Conservation (phyloP, 2,329 filamentous ascomycete genomes). For the Cytospora piceae region DNA sequence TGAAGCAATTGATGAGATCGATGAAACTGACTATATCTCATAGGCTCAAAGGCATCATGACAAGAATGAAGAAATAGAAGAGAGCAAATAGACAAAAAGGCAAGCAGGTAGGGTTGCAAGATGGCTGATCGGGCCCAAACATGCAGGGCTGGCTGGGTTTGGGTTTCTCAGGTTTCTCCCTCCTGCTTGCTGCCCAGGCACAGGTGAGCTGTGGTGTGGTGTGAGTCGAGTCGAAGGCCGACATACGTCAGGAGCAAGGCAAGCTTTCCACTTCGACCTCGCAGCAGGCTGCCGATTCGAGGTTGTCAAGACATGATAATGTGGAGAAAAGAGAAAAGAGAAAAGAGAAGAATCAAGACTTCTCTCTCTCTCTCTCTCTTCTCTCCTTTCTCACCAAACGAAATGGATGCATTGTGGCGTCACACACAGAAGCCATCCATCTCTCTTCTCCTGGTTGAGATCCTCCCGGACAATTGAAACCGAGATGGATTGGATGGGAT, state of each 20-base stretch:
- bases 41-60: neutral
- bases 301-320: neutral
- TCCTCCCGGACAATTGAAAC: neutral
- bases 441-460: neutral
- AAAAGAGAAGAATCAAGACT: neutral
- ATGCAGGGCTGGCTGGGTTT: neutral
- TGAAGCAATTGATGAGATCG: constrained; percentile 3
- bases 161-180: neutral
- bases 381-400: too few species aligned
- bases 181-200: neutral
- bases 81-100: neutral
- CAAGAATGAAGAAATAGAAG: neutral
- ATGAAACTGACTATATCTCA: neutral
- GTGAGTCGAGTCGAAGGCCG: neutral
- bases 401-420: neutral
- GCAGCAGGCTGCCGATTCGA: constrained; percentile 1
- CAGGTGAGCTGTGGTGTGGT: neutral
- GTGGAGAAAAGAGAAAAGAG: neutral
- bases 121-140: neutral
- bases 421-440: neutral
- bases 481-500: neutral
- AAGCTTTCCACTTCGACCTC: neutral
- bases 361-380: too few species aligned
- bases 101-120: neutral
- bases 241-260: neutral